These are phyloP conservation scores for Saccharomyces uvarum DNA, from an alignment of 1,139 yeast species.

Conservation along the genomic window DNA sequence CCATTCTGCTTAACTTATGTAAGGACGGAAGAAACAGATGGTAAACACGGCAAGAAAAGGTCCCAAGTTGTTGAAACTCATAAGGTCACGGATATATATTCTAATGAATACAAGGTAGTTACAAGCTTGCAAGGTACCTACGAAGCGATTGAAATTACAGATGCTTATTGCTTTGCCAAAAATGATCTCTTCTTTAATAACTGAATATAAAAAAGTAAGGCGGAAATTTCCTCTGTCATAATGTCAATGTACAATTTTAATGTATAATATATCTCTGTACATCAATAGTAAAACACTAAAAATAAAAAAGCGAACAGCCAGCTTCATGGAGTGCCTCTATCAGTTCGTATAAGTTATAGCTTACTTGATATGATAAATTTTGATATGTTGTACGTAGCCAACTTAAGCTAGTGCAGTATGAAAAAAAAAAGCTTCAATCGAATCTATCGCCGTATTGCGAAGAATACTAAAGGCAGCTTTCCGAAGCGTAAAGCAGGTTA, in stretches of 20 bases:
- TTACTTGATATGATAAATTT: not conserved
- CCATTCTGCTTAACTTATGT: conserved; percentile 57
- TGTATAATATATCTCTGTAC: not conserved
- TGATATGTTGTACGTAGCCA: not conserved
- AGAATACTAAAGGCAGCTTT: not conserved
- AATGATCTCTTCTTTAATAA: conserved; percentile 32
- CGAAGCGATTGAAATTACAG: conserved; percentile 81
- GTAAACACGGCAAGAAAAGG: conserved; percentile 29
- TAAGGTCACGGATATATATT: conserved; percentile 62
- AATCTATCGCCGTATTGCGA: not conserved
- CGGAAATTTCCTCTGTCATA: not conserved
- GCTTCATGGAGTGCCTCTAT: not conserved
- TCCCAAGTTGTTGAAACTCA: conserved; percentile 67
- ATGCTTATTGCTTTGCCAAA: conserved; percentile 59
- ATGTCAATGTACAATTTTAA: not conserved
- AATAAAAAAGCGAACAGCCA: not conserved
- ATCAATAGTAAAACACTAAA: not conserved
- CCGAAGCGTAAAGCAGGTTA: not conserved
- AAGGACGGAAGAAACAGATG: conserved; percentile 39
- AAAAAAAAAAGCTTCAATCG: not conserved
- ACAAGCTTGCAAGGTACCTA: conserved; percentile 90
- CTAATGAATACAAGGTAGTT: conserved; percentile 57
- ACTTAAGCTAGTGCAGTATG: not conserved
- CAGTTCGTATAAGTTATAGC: not conserved
- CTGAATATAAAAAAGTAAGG: conserved; percentile 4